phyloP scores from a whole-genome alignment of 75 land plant species.

The Ceratopteris richardii region DNA sequence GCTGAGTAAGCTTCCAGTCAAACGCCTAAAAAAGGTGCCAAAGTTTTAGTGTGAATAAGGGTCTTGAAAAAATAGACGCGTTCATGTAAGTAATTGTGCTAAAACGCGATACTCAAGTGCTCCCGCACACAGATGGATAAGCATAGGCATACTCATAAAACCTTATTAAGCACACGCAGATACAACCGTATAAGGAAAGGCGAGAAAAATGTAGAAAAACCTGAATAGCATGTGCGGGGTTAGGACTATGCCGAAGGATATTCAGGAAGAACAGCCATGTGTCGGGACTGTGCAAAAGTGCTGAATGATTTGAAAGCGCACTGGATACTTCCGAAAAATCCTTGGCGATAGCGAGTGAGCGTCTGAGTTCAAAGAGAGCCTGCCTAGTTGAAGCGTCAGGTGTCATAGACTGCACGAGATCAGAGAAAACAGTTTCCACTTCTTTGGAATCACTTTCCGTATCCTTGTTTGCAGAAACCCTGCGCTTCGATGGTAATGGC shows the following conservation, averaged over 20 bases:
- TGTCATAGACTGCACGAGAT: background rate
- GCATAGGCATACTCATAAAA: background rate
- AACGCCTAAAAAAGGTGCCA: background rate
- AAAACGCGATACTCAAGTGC: too few relatives aligned
- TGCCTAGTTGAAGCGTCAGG: background rate
- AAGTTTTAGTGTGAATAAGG: background rate
- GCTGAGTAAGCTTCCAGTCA: conserved; percentile 2
- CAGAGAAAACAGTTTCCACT: background rate
- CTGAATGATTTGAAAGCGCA: background rate
- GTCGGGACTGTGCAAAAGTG: background rate
- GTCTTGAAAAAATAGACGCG: background rate
- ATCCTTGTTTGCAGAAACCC: too few relatives aligned
- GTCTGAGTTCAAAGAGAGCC: background rate
- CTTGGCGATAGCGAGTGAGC: background rate
- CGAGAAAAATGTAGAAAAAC: background rate
- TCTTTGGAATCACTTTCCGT: too few relatives aligned
- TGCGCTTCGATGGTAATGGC: too few relatives aligned
- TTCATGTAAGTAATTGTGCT: too few relatives aligned
- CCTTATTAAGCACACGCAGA: background rate
- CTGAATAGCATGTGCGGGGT: background rate
- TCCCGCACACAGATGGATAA: background rate
- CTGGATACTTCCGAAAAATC: background rate
- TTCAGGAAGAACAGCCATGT: background rate
- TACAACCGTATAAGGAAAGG: background rate
- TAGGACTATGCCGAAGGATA: background rate